phyloP scores from a whole-genome alignment of 140 eudicot species.

The Stevia rebaudiana region DNA sequence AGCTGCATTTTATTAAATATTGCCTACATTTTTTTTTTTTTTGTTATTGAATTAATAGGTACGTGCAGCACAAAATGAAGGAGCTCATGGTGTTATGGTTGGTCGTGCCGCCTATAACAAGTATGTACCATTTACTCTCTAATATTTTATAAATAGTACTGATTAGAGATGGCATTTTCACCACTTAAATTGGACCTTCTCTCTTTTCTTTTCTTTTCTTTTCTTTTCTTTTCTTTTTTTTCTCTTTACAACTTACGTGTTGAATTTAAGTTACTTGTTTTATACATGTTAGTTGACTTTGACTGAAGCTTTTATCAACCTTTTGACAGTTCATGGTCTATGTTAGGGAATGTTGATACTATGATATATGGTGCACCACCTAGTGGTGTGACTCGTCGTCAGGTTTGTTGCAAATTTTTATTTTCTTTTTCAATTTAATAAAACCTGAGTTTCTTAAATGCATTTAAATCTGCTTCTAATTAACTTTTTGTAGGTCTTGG shows the following conservation, averaged over 20 bases:
- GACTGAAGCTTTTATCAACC: slow-evolving; percentile 8
- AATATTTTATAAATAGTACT: neutral
- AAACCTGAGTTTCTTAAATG: neutral
- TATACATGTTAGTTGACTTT: neutral
- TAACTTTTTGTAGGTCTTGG: slow-evolving; percentile 55
- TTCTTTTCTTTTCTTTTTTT: no score
- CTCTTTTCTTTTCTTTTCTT: no score
- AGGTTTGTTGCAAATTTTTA: slow-evolving; percentile 48
- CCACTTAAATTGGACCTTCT: neutral
- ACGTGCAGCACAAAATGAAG: slow-evolving; percentile 74
- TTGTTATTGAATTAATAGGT: slow-evolving; percentile 37
- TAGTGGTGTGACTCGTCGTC: slow-evolving; percentile 67
- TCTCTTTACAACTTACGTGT: no score
- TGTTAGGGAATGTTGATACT: slow-evolving; percentile 74
- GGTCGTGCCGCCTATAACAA: slow-evolving; percentile 89
- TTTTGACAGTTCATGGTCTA: slow-evolving; percentile 73
- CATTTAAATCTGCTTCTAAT: neutral
- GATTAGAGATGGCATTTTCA: neutral
- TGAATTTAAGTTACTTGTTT: neutral
- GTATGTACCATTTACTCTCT: slow-evolving; percentile 31
- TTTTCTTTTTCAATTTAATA: neutral
- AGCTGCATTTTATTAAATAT: slow-evolving; percentile 3
- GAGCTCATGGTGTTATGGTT: slow-evolving; percentile 98
- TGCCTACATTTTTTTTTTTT: neutral
- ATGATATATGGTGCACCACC: slow-evolving; percentile 79